Evolutionary conservation across 257 asterid genomes (phyloP).

Genomic region (Salvia hispanica): DNA sequence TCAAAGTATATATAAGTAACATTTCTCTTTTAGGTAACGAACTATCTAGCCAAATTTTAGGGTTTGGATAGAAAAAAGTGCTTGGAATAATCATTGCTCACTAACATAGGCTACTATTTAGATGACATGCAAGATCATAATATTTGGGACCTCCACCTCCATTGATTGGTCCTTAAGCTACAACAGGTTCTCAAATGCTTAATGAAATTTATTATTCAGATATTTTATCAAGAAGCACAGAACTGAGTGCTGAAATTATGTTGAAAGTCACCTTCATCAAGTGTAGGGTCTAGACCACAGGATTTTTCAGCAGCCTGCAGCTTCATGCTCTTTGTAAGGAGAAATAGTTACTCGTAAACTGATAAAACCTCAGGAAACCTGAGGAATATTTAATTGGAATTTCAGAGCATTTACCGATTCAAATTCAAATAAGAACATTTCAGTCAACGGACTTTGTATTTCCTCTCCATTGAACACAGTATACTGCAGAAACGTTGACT

Average conservation of each 20-base stretch:
- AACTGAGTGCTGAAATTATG: background rate
- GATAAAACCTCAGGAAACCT: constrained; percentile 1
- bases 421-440: background rate
- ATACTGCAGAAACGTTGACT: constrained; percentile 1
- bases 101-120: constrained; percentile 11
- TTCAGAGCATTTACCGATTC: background rate
- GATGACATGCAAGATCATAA: background rate
- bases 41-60: background rate
- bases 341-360: background rate
- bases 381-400: background rate
- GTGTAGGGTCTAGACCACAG: background rate
- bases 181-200: background rate
- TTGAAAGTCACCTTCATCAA: background rate
- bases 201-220: background rate
- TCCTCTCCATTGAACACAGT: background rate
- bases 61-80: background rate
- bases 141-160: background rate
- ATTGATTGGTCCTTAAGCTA: background rate
- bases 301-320: background rate
- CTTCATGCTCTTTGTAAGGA: background rate
- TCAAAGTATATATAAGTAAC: background rate
- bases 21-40: background rate
- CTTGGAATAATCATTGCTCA: background rate
- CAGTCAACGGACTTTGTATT: background rate
- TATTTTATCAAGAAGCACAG: background rate